Percentiles rank a stretch among this genome's conserved stretches.
phyloP scores from a whole-genome alignment of 129 eudicot genomes.

The Cynara cardunculus region DNA sequence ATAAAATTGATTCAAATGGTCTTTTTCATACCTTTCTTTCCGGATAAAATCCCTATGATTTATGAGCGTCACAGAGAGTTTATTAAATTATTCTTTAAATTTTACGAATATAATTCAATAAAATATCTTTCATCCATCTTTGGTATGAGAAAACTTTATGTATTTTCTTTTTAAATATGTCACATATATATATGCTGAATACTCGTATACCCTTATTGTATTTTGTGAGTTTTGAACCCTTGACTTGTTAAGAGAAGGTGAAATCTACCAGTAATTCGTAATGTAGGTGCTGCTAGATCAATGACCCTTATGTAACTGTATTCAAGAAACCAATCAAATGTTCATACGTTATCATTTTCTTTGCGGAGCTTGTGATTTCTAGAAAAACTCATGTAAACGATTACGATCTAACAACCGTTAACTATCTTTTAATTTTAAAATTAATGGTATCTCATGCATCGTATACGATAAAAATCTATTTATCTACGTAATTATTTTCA shows the following conservation, averaged over 20 bases:
- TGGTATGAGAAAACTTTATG: background rate
- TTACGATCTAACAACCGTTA: background rate
- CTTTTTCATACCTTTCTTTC: background rate
- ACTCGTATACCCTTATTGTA: background rate
- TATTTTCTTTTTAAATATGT: background rate
- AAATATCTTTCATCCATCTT: background rate
- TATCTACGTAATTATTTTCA: background rate
- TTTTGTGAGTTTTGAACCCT: background rate
- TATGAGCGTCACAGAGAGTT: background rate
- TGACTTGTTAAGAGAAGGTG: background rate
- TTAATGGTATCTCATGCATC: background rate
- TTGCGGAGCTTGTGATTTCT: background rate
- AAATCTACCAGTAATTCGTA: background rate
- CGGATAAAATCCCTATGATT: background rate
- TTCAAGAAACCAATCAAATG: background rate
- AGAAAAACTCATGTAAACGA: background rate
- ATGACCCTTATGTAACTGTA: background rate
- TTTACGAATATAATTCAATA: background rate
- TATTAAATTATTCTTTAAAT: background rate
- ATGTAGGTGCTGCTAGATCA: background rate
- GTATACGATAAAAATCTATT: background rate
- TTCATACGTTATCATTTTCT: background rate
- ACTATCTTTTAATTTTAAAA: background rate
- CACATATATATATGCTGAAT: too few relatives aligned
- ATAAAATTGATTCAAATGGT: background rate